phyloP scores from a whole-genome alignment of 2,329 filamentous ascomycete species.

The Fusarium palustre region DNA sequence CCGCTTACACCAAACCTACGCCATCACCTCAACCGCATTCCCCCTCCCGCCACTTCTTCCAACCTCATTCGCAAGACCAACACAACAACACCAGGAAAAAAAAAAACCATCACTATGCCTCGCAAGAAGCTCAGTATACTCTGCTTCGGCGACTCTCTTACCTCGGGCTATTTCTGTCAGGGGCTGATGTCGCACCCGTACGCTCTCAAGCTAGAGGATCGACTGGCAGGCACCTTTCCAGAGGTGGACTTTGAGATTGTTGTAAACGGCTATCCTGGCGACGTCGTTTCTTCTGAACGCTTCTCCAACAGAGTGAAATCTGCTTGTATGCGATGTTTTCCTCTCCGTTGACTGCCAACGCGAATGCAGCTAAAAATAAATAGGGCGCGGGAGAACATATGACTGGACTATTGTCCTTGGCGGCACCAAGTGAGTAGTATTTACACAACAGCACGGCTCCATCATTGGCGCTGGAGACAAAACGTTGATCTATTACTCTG shows the following conservation, averaged over 20 bases:
- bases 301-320: slow-evolving; percentile 50
- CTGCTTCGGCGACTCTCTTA: slow-evolving; percentile 75
- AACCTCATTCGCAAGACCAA: background rate
- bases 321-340: slow-evolving; percentile 50
- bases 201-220: slow-evolving; percentile 59
- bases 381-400: slow-evolving; percentile 51
- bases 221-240: slow-evolving; percentile 61
- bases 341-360: background rate
- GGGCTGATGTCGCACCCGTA: slow-evolving; percentile 66
- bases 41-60: slow-evolving; percentile 15
- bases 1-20: slow-evolving; percentile 25
- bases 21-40: slow-evolving; percentile 11
- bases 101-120: slow-evolving; percentile 38
- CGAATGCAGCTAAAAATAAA: slow-evolving; percentile 1
- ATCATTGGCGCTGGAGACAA: background rate
- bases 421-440: slow-evolving; percentile 67
- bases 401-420: slow-evolving; percentile 74
- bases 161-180: slow-evolving; percentile 62
- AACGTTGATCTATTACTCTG: background rate
- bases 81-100: background rate
- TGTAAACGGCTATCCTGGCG: slow-evolving; percentile 64
- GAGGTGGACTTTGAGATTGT: slow-evolving; percentile 57
- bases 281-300: slow-evolving; percentile 56
- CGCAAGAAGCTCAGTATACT: slow-evolving; percentile 63
- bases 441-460: background rate